A percentile compares a stretch with the other conserved stretches of the same genome.
phyloP scores from a whole-genome alignment of 805 yeast genomes.

The Clavispora asparagi region DNA sequence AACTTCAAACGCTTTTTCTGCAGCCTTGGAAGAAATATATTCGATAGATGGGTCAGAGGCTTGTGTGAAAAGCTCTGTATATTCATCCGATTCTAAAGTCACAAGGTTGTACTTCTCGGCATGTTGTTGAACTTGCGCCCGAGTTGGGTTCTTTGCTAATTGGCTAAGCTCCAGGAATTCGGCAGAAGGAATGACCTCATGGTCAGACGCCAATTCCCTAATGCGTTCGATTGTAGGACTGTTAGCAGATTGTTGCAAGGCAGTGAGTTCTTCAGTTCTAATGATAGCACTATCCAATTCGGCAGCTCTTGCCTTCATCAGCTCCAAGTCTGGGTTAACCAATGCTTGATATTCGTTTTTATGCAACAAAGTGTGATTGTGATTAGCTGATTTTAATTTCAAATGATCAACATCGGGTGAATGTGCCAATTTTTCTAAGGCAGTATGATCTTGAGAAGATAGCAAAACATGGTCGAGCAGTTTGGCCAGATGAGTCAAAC shows the following conservation, averaged over 20 bases:
- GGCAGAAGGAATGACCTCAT: conserved; percentile 11
- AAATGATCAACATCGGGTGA: conserved; percentile 20
- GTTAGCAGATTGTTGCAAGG: conserved; percentile 6
- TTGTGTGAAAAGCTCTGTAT: conserved; percentile 23
- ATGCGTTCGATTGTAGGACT: conserved; percentile 14
- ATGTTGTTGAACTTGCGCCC: conserved; percentile 28
- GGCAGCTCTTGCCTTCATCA: background rate
- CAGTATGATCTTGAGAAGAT: conserved; percentile 3
- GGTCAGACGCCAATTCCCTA: conserved; percentile 13
- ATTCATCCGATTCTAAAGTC: conserved; percentile 28
- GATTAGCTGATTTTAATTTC: conserved; percentile 6
- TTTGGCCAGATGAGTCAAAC: conserved; percentile 6
- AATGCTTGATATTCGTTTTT: conserved; percentile 5
- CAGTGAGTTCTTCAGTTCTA: conserved; percentile 1
- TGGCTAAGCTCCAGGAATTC: conserved; percentile 13
- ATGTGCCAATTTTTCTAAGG: conserved; percentile 6
- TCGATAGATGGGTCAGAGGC: conserved; percentile 29
- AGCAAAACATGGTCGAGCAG: conserved; percentile 7
- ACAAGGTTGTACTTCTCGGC: conserved; percentile 30
- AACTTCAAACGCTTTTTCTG: conserved; percentile 3
- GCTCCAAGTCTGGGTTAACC: background rate
- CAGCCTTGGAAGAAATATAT: conserved; percentile 13
- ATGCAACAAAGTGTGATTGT: conserved; percentile 9
- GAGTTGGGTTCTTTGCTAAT: conserved; percentile 15
- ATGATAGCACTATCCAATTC: conserved; percentile 2